Evolutionary conservation across 495 filamentous ascomycete species (phyloP), one percentile per base, ranked within the genome.

Genomic region (Podospora comata): DNA sequence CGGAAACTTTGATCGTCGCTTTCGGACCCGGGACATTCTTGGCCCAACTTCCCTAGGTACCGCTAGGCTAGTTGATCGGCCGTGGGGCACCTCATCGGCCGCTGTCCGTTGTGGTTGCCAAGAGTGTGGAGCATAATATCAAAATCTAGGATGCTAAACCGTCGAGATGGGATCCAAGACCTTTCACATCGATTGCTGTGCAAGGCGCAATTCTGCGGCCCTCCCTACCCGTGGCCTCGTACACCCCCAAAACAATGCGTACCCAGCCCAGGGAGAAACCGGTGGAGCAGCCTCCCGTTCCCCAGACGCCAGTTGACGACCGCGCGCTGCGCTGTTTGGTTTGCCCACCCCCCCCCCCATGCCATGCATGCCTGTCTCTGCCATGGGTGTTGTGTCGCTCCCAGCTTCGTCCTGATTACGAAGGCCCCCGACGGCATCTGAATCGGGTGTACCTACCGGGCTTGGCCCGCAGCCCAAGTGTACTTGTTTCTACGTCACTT

Each of bases 121-220:
- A 77, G 32, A 44, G 53, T 70, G 61, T 70, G 65, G 68, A 70
- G 60, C 66, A 74, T 58, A 67, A 74, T 73, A 69, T 68, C 72
- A 73, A 73, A 32, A 70, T 73, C 71, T 72, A 68, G 65, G 70
- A 76, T 76, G 65, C 72, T 67, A 72, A 68, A 62, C 66, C 74
- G 66, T 67, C 75, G 61, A 70, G 67, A 70, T 65, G 70, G 71
- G 61, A 71, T 54, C 63, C 68, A 69, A 68, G 65, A 64, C 70
- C 68, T 60, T 62, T 67, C 66, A 66, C 61, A 6, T 73, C 68
- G 70, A 68, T 68, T 67, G 65, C 65, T 68, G 67, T 71, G 69
- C 74, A 70, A 71, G 70, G 69, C 67, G 67, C 65, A 20, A 27
- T 73, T 66, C 75, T 75, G 73, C 72, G 70, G 68, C 63, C 70